Percentiles rank a stretch among this genome's conserved stretches.
These are phyloP conservation scores for Phyllosticta capitalensis DNA, from an alignment of 2,329 filamentous ascomycete genomes.

Conservation along the genomic window DNA sequence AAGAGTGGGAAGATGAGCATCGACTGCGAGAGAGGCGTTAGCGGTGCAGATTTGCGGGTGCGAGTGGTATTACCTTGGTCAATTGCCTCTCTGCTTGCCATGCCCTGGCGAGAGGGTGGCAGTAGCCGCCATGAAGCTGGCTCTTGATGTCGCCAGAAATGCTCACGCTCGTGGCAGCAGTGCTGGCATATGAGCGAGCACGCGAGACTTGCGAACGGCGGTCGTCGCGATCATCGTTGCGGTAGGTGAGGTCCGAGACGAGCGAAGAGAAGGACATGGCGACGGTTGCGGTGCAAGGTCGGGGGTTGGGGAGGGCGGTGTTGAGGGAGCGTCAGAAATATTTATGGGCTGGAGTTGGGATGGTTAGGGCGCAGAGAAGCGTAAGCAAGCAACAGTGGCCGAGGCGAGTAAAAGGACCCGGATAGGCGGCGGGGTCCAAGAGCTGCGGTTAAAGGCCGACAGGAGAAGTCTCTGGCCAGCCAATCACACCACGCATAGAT, in stretches of 20 bases:
- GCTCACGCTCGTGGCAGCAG: conserved; percentile 43
- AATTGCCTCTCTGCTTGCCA: conserved; percentile 46
- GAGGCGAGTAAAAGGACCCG: background rate
- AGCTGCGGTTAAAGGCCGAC: background rate
- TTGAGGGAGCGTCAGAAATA: conserved; percentile 2
- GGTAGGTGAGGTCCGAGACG: conserved; percentile 42
- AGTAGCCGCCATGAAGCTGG: conserved; percentile 44
- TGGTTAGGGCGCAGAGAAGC: background rate
- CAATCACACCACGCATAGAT: background rate
- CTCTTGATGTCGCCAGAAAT: conserved; percentile 43
- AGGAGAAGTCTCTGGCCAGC: background rate
- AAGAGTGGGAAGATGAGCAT: conserved; percentile 99
- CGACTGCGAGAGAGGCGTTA: conserved; percentile 46
- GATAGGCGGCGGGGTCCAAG: background rate
- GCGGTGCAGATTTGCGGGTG: background rate
- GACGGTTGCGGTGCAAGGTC: background rate
- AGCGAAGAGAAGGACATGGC: conserved; percentile 44
- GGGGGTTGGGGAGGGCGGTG: background rate
- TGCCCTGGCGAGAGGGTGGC: conserved; percentile 40
- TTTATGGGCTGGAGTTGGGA: conserved; percentile 5
- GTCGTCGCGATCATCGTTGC: conserved; percentile 34
- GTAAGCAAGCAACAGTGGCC: background rate
- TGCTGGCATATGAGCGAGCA: conserved; percentile 41
- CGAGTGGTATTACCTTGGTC: conserved; percentile 32
- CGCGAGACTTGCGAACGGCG: conserved; percentile 38